Base-by-base conservation (phyloP, 2,329 filamentous ascomycete genomes). In the Macrophomina phaseolina region DNA sequence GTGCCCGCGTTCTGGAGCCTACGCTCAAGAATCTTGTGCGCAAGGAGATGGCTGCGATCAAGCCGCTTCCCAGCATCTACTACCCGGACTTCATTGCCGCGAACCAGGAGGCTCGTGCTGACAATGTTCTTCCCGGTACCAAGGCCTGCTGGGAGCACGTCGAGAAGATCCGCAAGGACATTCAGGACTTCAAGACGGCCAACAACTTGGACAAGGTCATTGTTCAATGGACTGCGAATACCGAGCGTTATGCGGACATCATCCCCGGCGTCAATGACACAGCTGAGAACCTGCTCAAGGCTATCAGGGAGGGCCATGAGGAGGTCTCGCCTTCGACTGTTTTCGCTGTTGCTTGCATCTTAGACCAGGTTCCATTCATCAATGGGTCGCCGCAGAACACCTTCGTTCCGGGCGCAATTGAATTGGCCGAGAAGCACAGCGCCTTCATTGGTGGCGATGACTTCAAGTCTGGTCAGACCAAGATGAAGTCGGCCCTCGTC, bases 381-480 rank as follows among this genome's bases (percentile, higher is more conserved):
- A 99, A 99, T 81, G 95, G 95, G 67, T 99, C 95, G 70, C 95
- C 95, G 40, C 95, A 99, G 82, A 99, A 99, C 86, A 99, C 95
- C 51, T 98, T 99, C 75, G 94, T 99, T 23, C 94, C 94, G 8
- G 95, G 95, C 75, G 92, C 91, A 68, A 90, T 98, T 72, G 86
- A 94, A 76, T 89, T 99, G 67, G 95, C 95, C 28, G 92, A 96
- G 84, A 86, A 90, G 81, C 89, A 96, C 81, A 86, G 87, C 67
- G 89, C 94, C 69, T 99, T 97, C 84, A 93, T 99, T 75, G 95
- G 95, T 67, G 95, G 95, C 71, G 95, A 99, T 75, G 95, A 99
- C 83, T 99, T 99, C 90, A 99, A 99, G 85, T 98, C 95, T 69
- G 95, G 95, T 70, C 95, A 99, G 86, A 99, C 95, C 79, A 99